These are phyloP conservation scores for Suhomyces coccinellae DNA, from an alignment of 1,139 yeast species.

Conservation along the genomic window DNA sequence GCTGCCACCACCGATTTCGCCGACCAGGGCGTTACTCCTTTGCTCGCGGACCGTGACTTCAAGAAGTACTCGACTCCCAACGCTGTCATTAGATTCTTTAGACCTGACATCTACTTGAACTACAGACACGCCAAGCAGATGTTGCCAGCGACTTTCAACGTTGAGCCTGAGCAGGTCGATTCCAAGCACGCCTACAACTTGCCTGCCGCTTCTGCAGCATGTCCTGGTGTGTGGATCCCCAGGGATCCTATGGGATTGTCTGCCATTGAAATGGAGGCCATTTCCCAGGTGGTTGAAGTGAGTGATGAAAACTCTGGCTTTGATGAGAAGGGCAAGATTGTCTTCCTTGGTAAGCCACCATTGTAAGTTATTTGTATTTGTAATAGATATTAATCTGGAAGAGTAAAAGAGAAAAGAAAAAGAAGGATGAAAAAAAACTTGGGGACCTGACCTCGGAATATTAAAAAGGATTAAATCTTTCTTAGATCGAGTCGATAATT, in stretches of 20 bases:
- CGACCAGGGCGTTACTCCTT: slow-evolving; percentile 32
- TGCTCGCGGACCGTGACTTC: slow-evolving; percentile 56
- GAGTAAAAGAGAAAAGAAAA: too few species aligned
- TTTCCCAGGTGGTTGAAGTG: slow-evolving; percentile 49
- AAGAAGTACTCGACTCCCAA: slow-evolving; percentile 32
- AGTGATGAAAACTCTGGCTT: slow-evolving; percentile 69
- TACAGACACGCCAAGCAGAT: slow-evolving; percentile 54
- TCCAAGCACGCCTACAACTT: slow-evolving; percentile 55
- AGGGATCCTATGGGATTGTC: slow-evolving; percentile 83
- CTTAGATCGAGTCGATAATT: too few species aligned
- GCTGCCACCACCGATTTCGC: slow-evolving; percentile 16
- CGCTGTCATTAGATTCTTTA: slow-evolving; percentile 47
- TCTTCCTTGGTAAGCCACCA: slow-evolving; percentile 64
- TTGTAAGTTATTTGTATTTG: neutral
- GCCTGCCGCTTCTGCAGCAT: slow-evolving; percentile 66
- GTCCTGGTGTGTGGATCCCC: slow-evolving; percentile 87
- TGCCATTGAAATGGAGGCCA: slow-evolving; percentile 51
- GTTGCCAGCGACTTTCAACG: slow-evolving; percentile 51
- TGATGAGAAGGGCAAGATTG: slow-evolving; percentile 56
- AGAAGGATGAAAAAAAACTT: too few species aligned
- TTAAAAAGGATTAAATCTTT: too few species aligned
- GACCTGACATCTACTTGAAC: slow-evolving; percentile 66
- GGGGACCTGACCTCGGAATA: too few species aligned
- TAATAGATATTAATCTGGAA: neutral
- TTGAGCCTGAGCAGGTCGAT: slow-evolving; percentile 32